phyloP scores from a whole-genome alignment of 208 protist species.

The Trypanosoma scelopori region DNA sequence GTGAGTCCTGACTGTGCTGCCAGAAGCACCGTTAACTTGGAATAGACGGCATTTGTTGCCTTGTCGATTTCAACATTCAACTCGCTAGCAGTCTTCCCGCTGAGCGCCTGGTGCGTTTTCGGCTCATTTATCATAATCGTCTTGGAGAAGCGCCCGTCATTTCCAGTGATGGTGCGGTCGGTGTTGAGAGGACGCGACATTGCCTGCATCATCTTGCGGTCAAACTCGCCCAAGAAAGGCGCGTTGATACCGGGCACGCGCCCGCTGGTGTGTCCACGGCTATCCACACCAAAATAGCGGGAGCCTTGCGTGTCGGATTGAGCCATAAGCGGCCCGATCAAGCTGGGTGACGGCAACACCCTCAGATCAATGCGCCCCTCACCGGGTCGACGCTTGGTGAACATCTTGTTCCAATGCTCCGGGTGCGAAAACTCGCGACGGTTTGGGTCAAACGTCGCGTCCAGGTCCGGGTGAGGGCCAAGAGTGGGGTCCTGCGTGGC shows the following conservation, averaged over 20 bases:
- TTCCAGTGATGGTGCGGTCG: constrained; percentile 72
- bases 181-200: constrained; percentile 82
- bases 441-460: constrained; percentile 73
- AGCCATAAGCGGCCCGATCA: constrained; percentile 72
- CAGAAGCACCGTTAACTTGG: constrained; percentile 84
- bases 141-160: constrained; percentile 87
- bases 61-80: constrained; percentile 67
- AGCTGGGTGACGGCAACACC: constrained; percentile 61
- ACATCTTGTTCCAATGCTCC: constrained; percentile 92
- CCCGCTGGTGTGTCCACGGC: constrained; percentile 63
- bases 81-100: constrained; percentile 59
- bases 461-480: constrained; percentile 56
- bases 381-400: constrained; percentile 81
- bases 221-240: constrained; percentile 84
- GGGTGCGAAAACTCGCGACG: constrained; percentile 81
- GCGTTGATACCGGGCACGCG: constrained; percentile 81
- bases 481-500: constrained; percentile 67
- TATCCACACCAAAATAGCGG: constrained; percentile 68
- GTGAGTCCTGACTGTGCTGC: constrained; percentile 88
- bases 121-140: constrained; percentile 90
- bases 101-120: constrained; percentile 68
- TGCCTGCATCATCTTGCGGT: constrained; percentile 89
- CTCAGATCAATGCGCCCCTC: constrained; percentile 78
- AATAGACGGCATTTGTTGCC: constrained; percentile 85
- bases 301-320: constrained; percentile 70